Conservation (phyloP, 176 grass and related monocot genomes). For the Saccharum spontaneum region DNA sequence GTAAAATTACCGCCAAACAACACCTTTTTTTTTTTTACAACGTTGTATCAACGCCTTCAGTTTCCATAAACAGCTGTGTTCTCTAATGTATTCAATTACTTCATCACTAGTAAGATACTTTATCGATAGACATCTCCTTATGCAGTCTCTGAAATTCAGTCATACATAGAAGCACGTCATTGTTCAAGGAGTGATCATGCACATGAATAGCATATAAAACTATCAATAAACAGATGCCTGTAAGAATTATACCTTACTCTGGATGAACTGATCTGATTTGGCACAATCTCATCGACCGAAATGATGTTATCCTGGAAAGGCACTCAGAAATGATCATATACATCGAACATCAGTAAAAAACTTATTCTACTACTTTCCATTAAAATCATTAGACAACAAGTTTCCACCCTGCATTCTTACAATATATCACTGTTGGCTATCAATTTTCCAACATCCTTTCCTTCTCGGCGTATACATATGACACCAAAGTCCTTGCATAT, state of each 20-base stretch:
- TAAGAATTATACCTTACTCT: slow-evolving; percentile 68
- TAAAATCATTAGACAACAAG: background rate
- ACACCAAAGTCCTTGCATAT: slow-evolving; percentile 85
- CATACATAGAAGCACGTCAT: background rate
- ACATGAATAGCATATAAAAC: background rate
- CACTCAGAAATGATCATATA: background rate
- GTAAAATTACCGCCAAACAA: background rate
- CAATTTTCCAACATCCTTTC: slow-evolving; percentile 60
- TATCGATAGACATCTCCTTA: slow-evolving; percentile 57
- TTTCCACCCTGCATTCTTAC: slow-evolving; percentile 60
- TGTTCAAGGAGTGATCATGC: background rate
- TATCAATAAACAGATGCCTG: background rate
- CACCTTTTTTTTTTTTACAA: background rate
- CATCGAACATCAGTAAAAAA: background rate
- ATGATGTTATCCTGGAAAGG: slow-evolving; percentile 72
- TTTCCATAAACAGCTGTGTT: slow-evolving; percentile 57
- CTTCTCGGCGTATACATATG: slow-evolving; percentile 75
- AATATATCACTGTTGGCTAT: slow-evolving; percentile 54
- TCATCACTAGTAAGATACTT: slow-evolving; percentile 84
- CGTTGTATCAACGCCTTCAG: background rate
- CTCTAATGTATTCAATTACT: slow-evolving; percentile 73
- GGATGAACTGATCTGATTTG: slow-evolving; percentile 93
- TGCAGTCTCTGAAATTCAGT: slow-evolving; percentile 50
- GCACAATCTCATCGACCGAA: slow-evolving; percentile 75
- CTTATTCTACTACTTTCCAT: background rate